A percentile compares a stretch with the other conserved stretches of the same genome.
These are phyloP conservation scores for Sarcomyxa edulis DNA, from an alignment of 768 basidiomycete species.

Conservation along the genomic window DNA sequence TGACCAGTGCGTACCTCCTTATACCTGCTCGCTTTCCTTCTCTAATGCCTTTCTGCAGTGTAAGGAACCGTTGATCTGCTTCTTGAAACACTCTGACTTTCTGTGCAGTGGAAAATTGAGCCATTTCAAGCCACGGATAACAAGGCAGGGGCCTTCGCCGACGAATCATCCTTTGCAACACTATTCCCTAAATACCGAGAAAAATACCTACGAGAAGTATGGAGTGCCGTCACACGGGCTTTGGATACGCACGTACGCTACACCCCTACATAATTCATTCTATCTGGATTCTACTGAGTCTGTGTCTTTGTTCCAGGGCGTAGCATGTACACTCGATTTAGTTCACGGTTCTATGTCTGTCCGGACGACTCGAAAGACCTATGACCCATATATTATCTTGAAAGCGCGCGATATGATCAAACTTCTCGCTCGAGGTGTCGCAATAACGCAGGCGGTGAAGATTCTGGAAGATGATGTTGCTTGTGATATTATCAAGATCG, in stretches of 20 bases:
- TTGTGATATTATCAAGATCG: conserved; percentile 98
- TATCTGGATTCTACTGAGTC: conserved; percentile 1
- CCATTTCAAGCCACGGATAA: conserved; percentile 72
- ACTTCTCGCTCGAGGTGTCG: conserved; percentile 88
- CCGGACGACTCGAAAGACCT: conserved; percentile 93
- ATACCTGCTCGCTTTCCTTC: conserved; percentile 3
- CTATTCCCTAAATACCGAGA: conserved; percentile 98
- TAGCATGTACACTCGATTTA: conserved; percentile 89
- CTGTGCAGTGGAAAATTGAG: conserved; percentile 80
- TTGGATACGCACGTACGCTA: conserved; percentile 70
- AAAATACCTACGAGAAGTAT: conserved; percentile 91
- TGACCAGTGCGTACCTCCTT: conserved; percentile 63
- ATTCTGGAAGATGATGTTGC: conserved; percentile 85
- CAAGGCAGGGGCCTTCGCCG: conserved; percentile 77
- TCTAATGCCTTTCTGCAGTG: conserved; percentile 26
- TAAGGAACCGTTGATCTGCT: conserved; percentile 25
- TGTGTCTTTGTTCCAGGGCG: conserved; percentile 48
- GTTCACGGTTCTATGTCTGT: conserved; percentile 98
- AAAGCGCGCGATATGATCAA: conserved; percentile 97
- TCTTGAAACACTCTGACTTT: neutral
- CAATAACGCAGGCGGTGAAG: conserved; percentile 80
- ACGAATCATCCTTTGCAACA: conserved; percentile 97
- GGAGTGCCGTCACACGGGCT: conserved; percentile 85
- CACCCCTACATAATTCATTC: neutral
- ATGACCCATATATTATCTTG: conserved; percentile 92